A percentile compares a stretch with the other conserved stretches of the same genome.
These are phyloP conservation scores for Comarum palustre DNA, from an alignment of 306 rosid genomes.

Conservation along the genomic window DNA sequence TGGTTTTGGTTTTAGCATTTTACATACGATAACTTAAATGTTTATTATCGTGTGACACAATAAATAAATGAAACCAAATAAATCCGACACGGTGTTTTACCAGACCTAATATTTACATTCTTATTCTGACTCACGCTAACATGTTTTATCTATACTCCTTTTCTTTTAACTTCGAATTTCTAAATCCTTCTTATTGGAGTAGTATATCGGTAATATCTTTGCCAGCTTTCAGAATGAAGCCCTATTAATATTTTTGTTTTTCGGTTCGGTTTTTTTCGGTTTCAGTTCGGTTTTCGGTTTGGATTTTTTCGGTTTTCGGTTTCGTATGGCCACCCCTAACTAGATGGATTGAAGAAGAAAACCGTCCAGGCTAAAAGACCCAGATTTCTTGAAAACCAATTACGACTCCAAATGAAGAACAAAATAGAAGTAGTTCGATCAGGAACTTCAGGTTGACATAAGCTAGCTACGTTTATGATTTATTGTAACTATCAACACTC, in stretches of 20 bases:
- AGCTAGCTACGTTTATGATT: neutral
- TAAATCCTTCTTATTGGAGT: too few species aligned
- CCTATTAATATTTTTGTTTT: too few species aligned
- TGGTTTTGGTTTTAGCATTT: too few species aligned
- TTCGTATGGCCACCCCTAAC: too few species aligned
- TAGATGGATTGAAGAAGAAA: neutral
- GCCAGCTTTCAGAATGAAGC: neutral
- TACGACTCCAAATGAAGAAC: neutral
- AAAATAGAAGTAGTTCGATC: neutral
- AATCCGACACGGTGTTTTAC: conserved; percentile 6
- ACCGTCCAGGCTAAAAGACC: neutral
- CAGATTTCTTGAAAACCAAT: neutral
- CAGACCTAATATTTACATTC: too few species aligned
- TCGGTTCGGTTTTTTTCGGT: too few species aligned
- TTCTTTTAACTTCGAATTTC: neutral
- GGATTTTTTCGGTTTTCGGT: too few species aligned
- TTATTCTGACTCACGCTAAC: too few species aligned
- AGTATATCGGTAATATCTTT: neutral
- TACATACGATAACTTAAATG: too few species aligned
- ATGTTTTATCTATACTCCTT: neutral
- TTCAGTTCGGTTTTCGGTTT: too few species aligned
- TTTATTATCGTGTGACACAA: too few species aligned
- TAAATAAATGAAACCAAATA: too few species aligned
- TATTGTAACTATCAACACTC: conserved; percentile 9
- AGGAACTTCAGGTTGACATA: neutral